Base-by-base conservation (phyloP, 306 rosid species). In the Inga laurina region DNA sequence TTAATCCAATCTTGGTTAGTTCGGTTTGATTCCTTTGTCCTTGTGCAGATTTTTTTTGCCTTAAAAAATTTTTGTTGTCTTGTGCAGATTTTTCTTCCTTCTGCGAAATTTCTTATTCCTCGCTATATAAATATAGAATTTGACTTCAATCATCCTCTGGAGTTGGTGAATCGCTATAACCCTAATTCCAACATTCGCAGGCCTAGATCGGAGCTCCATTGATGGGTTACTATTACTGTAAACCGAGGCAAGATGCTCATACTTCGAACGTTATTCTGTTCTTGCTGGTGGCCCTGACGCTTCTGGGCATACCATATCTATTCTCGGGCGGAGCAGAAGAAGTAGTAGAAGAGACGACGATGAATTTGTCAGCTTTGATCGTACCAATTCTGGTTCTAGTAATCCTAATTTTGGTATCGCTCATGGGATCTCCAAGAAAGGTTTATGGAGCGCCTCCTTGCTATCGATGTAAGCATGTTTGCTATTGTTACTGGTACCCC, bases 171-270 rank as follows among this genome's bases (percentile, higher is more conserved):
- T 77, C 80, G 34, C 44, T n/a, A n/a, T 39, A 84, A 80, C 16
- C 46, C 14, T 74, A 10, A 77, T 15, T 77, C 6, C 16, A 10
- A 57, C 52, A 65, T 39, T 75, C 73, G 81, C 41, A 74, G 71
- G 71, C 43, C 22, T 76, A 15, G 41, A 46, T 74, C 79, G 59
- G 39, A 84, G 52, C 68, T 73, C 19, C 19, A 70, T 39, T 56
- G 65, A 93, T 93, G 97, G 93, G 83, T 4, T 85, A 85, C 78
- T 81, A 85, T 27, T 89, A 84, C 7, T 79, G 90, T 83, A 81
- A 78, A 72, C 88, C 88, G 5, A 87, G 82, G 76, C 4, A 8
- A 16, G 76, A 76, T 49, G 0, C 86, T 72, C 48, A 24, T 41
- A 54, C 91, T 24, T 77, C 92, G 67, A 74, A 75, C 70, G 83